Percentiles rank a stretch among this genome's conserved stretches.
Evolutionary conservation across 192 early-diverging fungal species (phyloP).

Genomic region (Entophlyctis helioformis): DNA sequence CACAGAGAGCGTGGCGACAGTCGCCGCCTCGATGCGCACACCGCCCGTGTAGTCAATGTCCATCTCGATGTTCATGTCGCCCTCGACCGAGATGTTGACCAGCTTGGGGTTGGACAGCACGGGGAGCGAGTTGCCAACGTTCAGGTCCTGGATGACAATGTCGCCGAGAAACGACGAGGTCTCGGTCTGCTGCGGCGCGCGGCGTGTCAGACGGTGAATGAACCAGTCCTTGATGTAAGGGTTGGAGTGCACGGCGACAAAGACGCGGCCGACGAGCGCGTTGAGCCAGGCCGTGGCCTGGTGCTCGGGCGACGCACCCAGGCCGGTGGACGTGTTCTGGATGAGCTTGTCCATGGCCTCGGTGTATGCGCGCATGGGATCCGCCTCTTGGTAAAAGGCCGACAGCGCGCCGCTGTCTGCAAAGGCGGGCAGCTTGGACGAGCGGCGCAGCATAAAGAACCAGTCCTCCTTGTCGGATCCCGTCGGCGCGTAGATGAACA

Average conservation of each 20-base stretch:
- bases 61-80: constrained; percentile 62
- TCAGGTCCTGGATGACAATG: constrained; percentile 62
- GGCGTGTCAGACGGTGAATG: constrained; percentile 20
- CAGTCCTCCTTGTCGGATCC: constrained; percentile 77
- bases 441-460: constrained; percentile 71
- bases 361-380: constrained; percentile 14
- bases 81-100: constrained; percentile 53
- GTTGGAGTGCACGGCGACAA: constrained; percentile 47
- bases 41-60: constrained; percentile 70
- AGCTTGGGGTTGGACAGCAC: constrained; percentile 66
- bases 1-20: constrained; percentile 44
- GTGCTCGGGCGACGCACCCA: constrained; percentile 16
- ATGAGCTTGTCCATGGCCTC: constrained; percentile 27
- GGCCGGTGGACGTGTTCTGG: constrained; percentile 5
- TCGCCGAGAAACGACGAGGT: constrained; percentile 64
- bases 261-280: constrained; percentile 68
- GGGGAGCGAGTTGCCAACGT: constrained; percentile 67
- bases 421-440: constrained; percentile 24
- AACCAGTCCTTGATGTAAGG: constrained; percentile 23
- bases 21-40: constrained; percentile 60
- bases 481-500: constrained; percentile 24
- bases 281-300: constrained; percentile 66
- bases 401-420: constrained; percentile 21
- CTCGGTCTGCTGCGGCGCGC: constrained; percentile 37
- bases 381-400: constrained; percentile 16